These are phyloP conservation scores for Canariomyces notabilis DNA, from an alignment of 2,329 filamentous ascomycete species.

Conservation along the genomic window DNA sequence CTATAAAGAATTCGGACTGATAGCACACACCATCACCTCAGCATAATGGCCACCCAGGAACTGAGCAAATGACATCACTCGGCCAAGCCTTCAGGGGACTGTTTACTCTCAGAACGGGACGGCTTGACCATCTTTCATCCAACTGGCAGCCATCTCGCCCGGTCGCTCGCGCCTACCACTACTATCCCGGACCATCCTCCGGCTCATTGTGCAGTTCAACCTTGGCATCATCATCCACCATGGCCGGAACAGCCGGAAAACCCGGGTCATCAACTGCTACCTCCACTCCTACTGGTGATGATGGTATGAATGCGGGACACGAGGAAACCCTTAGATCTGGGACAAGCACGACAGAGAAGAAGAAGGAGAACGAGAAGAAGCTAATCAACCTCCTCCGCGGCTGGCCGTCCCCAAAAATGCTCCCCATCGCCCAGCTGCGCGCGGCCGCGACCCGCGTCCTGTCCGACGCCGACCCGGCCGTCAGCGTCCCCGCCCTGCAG, in stretches of 20 bases:
- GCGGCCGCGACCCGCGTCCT: constrained; percentile 58
- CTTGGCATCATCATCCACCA: not conserved
- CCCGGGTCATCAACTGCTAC: too few relatives aligned
- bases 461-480: constrained; percentile 51
- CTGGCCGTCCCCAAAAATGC: constrained; percentile 59
- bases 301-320: too few relatives aligned
- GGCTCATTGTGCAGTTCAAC: too few relatives aligned
- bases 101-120: not conserved
- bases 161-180: not conserved
- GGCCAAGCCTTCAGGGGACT: not conserved
- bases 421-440: constrained; percentile 60
- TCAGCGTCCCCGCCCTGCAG: constrained; percentile 60
- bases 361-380: constrained; percentile 19
- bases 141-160: not conserved
- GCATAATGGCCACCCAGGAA: not conserved
- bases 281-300: too few relatives aligned
- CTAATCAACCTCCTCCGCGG: constrained; percentile 63
- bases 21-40: too few relatives aligned
- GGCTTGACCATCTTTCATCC: not conserved
- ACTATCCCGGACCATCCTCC: too few relatives aligned
- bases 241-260: not conserved
- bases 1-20: too few relatives aligned
- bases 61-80: not conserved
- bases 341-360: constrained; percentile 19
- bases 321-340: not conserved